A percentile compares a stretch with the other conserved stretches of the same genome.
These are phyloP conservation scores for Tephrocybe sp. DNA, from an alignment of 768 basidiomycete genomes.

Conservation along the genomic window DNA sequence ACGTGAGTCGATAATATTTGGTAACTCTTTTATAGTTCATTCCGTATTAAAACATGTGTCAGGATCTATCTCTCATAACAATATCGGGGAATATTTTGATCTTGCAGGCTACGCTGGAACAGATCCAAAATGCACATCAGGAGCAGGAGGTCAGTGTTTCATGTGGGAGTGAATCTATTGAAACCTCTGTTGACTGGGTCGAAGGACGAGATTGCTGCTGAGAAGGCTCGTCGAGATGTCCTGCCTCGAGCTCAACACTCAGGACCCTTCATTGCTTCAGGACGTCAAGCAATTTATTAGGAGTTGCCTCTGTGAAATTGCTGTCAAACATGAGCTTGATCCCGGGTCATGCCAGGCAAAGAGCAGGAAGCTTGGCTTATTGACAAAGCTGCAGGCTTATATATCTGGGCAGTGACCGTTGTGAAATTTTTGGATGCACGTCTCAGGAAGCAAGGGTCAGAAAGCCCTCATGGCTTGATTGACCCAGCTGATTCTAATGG, in stretches of 20 bases:
- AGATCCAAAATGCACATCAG: not conserved
- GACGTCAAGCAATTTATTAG: no score
- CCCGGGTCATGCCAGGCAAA: no score
- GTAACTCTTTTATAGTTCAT: not conserved
- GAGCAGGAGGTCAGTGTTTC: not conserved
- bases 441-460: no score
- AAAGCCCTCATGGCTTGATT: no score
- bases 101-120: not conserved
- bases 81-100: not conserved
- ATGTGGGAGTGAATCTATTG: not conserved
- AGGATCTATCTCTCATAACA: constrained; percentile 11
- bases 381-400: no score
- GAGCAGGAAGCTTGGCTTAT: no score
- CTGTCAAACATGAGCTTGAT: no score
- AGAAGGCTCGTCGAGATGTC: not conserved
- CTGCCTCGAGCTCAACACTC: not conserved
- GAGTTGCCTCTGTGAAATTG: no score
- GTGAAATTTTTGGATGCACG: no score
- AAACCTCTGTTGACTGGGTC: not conserved
- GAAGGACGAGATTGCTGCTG: not conserved
- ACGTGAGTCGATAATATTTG: not conserved
- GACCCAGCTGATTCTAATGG: no score
- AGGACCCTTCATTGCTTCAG: no score
- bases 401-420: no score
- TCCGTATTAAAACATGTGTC: not conserved